Evolutionary conservation across 2,329 filamentous ascomycete genomes (phyloP), one percentile per base, ranked within the genome.

Genomic region (Claviceps capensis): DNA sequence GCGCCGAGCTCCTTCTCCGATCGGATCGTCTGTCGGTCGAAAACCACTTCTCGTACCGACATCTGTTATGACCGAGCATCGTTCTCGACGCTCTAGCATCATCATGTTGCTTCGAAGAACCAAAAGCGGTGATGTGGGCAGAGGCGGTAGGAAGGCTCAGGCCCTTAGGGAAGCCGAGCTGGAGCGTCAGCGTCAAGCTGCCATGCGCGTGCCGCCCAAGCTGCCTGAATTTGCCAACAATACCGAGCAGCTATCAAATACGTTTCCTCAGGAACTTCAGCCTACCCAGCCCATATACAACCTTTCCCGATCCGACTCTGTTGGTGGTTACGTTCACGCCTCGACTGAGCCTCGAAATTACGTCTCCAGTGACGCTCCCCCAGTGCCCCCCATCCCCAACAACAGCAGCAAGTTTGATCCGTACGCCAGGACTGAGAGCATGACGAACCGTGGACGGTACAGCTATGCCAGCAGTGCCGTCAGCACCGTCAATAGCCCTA

Each of bases 401-500:
- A 77, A 77, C 46, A 77, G 72, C 64, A 77, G 77, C 53, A 77
- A 77, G 61, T 76, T 79, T 56, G 88, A 95, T 61, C 85, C 87
- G 14, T 93, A 93, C 63, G 82, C 85, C 46, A 80, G 87, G 57
- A 84, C 86, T 38, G 88, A 94, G 73, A 96, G 91, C 76, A 96
- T 97, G 88, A 90, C 91, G 60, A 85, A 97, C 69, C 88, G 93
- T 60, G 89, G 91, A 55, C 86, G 93, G 58, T 95, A 95, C 71
- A 96, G 90, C 72, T 97, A 96, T 70, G 89, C 91, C 53, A 95
- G 87, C 72, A 94, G 86, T 69, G 85, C 87, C 51, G 80, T 91
- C 59, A 95, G 88, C 74, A 86, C 88, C 54, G 82, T 95, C 72
- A 95, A 95, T 73, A 95, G 86, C 67, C 91, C 93, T 57, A 83